Base-by-base conservation (phyloP, 2,329 filamentous ascomycete genomes). In the Polytolypa hystricis region DNA sequence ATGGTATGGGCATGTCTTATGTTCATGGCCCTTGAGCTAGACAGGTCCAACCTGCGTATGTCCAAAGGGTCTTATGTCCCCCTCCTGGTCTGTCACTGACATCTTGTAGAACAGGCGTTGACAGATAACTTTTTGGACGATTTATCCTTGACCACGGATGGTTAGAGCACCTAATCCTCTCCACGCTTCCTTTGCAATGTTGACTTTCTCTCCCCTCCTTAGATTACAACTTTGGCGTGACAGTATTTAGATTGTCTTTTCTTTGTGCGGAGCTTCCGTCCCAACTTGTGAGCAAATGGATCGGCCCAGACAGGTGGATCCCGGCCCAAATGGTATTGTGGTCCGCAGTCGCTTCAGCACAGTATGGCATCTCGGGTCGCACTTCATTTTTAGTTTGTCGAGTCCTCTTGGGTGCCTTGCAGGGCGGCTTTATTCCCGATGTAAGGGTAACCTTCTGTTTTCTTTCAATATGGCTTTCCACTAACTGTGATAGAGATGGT, bases 1-100 rank as follows among this genome's bases (percentile, higher is more conserved):
- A 53, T 51, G 37, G 41, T 43, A 9, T 58, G 37, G 45, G 41
- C 41, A 45, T 71, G 68, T 41, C 49, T 71, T 36, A 72, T 73
- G 68, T 74, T 75, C 54, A 72, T 76, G 37, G 69, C 67, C 0
- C 55, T 75, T 3, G 69, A 74, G 47, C 53, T 75, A 11, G 69
- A 74, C 49, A 62, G 73, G 16, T 70, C 71, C 38, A 77, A 77
- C 42, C 57, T 75, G 14, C 43, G 37, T 30, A 36, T 14, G 27
- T 12, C 5, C n/a, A n/a, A n/a, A n/a, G n/a, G n/a, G n/a, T n/a
- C n/a, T n/a, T n/a, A n/a, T n/a, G n/a, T n/a, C n/a, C n/a, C n/a
- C n/a, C 30, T 38, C 14, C 27, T 25, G 6, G 18, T 17, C 32
- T 35, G 38, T 47, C 23, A 42, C 40, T 23, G 46, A 48, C 15